phyloP scores from a whole-genome alignment of 805 yeast species.

The Candida maltosa region DNA sequence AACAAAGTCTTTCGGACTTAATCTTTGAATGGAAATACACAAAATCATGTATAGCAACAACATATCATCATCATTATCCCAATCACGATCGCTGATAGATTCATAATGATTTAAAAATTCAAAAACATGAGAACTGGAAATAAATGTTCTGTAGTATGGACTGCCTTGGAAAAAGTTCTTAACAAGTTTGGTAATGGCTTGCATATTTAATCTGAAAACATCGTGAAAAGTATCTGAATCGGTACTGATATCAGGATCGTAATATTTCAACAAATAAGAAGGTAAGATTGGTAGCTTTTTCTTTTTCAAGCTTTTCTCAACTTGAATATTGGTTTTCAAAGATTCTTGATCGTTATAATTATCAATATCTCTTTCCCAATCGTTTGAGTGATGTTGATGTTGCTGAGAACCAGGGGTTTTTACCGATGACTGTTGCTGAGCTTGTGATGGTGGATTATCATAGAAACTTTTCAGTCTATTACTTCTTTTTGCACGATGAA shows the following conservation, averaged over 20 bases:
- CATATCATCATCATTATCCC: conserved; percentile 51
- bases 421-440: background rate
- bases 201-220: conserved; percentile 23
- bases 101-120: conserved; percentile 36
- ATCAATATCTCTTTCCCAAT: conserved; percentile 8
- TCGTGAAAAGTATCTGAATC: conserved; percentile 14
- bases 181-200: conserved; percentile 32
- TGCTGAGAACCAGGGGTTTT: background rate
- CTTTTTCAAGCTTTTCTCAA: conserved; percentile 23
- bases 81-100: conserved; percentile 25
- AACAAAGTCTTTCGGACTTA: conserved; percentile 26
- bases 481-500: conserved; percentile 3
- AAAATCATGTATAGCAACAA: conserved; percentile 44
- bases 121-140: conserved; percentile 29
- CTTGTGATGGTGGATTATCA: background rate
- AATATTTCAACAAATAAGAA: conserved; percentile 8
- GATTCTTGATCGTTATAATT: conserved; percentile 2
- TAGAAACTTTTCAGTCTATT: background rate
- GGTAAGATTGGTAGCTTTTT: conserved; percentile 27
- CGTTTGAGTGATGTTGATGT: background rate
- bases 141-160: conserved; percentile 37
- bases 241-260: conserved; percentile 15
- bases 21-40: conserved; percentile 34
- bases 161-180: conserved; percentile 40
- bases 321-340: conserved; percentile 6